These are phyloP conservation scores for Dittrichia graveolens DNA, from an alignment of 129 eudicot species.

Conservation along the genomic window DNA sequence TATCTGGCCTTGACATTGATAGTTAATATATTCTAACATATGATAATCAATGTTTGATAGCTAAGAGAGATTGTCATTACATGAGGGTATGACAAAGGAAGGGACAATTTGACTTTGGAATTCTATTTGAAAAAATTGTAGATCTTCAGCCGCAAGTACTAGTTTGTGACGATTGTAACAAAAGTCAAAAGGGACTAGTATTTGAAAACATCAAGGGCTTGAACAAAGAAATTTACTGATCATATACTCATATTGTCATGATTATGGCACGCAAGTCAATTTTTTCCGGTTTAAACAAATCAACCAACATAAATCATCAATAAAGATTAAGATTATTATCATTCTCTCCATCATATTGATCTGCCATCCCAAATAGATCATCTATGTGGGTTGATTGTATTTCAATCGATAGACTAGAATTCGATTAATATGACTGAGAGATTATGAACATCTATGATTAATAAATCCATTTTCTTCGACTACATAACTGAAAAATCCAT, in stretches of 20 bases:
- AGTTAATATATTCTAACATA: not conserved
- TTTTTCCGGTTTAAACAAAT: not conserved
- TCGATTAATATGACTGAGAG: not conserved
- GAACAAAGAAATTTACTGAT: not conserved
- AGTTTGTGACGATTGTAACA: not conserved
- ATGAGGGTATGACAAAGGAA: slow-evolving; percentile 22
- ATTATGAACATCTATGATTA: not conserved
- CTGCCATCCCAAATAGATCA: slow-evolving; percentile 2
- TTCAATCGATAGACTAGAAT: not conserved
- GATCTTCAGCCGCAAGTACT: not conserved
- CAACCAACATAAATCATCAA: slow-evolving; percentile 14
- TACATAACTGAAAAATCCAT: not conserved
- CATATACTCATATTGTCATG: not conserved
- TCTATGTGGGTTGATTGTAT: not conserved
- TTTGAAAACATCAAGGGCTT: not conserved
- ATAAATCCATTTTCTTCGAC: too few species aligned
- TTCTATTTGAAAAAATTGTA: not conserved
- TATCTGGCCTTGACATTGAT: slow-evolving; percentile 1
- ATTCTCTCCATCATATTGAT: not conserved
- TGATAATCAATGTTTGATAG: slow-evolving; percentile 6
- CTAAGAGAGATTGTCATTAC: slow-evolving; percentile 14
- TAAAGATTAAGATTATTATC: not conserved
- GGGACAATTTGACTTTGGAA: slow-evolving; percentile 16
- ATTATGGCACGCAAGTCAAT: slow-evolving; percentile 11
- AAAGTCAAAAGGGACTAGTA: not conserved